Evolutionary conservation across 805 yeast species (phyloP), one percentile per base, ranked within the genome.

Genomic region (Candida nanaspora): DNA sequence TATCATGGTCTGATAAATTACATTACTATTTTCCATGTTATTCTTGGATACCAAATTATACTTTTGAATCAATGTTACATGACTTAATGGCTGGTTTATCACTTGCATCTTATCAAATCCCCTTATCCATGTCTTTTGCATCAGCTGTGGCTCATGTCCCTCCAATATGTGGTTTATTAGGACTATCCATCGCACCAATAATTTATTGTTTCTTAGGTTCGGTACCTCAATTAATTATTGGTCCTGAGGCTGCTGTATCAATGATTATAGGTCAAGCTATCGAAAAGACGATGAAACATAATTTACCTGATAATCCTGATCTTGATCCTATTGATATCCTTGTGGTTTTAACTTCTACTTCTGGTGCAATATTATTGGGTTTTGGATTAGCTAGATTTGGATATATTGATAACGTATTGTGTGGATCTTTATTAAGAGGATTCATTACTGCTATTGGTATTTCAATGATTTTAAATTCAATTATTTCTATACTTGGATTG

Each of bases 161-260:
- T 10, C 86, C 95, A 0, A 59, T 82, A 2, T 77, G 83, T 47
- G 96, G 96, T 0, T 66, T 89, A 8, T 74, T 80, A 47, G 86
- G 88, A 0, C 69, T 87, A 37, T 80, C 86, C 1, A 67, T 84
- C 3, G 86, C 93, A 0, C 94, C 96, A 0, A 62, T 82, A n/a
- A 63, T 85, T 7, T 88, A 88, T 56, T 71, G 86, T 6, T 45
- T 87, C 3, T 68, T 87, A 44, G 96, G 96, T 0, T 76, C 93
- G 0, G 94, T 87, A 1, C 96, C 96, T 0, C 82, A 81, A 44
- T 77, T 88, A 82, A 79, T 87, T 31, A 94, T 88, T 16, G 96
- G 96, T 0, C 96, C 96, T 1, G 94, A 88, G 58, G 89, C 91
- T 16, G 89, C 95, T 0, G 78, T 86, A 8, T 85, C 94, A 0